These are phyloP conservation scores for Nakazawaea ernobii DNA, from an alignment of 805 yeast species.

Conservation along the genomic window DNA sequence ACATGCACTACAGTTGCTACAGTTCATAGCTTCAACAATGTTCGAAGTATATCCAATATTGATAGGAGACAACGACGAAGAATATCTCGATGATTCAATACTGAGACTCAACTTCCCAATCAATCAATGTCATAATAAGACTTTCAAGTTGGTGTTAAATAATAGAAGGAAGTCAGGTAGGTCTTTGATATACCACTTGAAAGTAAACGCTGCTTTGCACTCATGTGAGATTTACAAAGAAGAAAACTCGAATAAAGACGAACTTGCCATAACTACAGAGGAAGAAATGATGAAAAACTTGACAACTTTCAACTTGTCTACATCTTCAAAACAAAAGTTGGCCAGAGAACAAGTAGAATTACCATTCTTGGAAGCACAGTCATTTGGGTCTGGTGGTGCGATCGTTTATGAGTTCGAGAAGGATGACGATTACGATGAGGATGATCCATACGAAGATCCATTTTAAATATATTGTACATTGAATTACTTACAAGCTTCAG, in stretches of 20 bases:
- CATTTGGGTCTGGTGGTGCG: constrained; percentile 79
- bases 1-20: constrained; percentile 40
- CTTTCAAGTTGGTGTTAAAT: constrained; percentile 45
- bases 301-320: constrained; percentile 82
- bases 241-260: constrained; percentile 20
- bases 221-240: constrained; percentile 16
- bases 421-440: constrained; percentile 97
- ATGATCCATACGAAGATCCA: constrained; percentile 97
- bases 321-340: constrained; percentile 65
- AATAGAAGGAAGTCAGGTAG: constrained; percentile 86
- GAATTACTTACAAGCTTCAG: neutral
- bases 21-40: constrained; percentile 71
- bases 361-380: constrained; percentile 90
- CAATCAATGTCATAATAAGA: constrained; percentile 38
- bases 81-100: constrained; percentile 35
- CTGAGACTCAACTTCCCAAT: constrained; percentile 42
- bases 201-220: constrained; percentile 45
- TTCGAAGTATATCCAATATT: constrained; percentile 51
- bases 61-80: constrained; percentile 34
- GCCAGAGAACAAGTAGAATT: constrained; percentile 84
- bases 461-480: constrained; percentile 35
- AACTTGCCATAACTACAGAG: constrained; percentile 29
- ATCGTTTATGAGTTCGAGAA: constrained; percentile 93
- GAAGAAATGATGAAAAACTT: constrained; percentile 58
- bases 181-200: constrained; percentile 50